phyloP scores from a whole-genome alignment of 352 stramenopile genomes.

The Poterioochromonas sp. region DNA sequence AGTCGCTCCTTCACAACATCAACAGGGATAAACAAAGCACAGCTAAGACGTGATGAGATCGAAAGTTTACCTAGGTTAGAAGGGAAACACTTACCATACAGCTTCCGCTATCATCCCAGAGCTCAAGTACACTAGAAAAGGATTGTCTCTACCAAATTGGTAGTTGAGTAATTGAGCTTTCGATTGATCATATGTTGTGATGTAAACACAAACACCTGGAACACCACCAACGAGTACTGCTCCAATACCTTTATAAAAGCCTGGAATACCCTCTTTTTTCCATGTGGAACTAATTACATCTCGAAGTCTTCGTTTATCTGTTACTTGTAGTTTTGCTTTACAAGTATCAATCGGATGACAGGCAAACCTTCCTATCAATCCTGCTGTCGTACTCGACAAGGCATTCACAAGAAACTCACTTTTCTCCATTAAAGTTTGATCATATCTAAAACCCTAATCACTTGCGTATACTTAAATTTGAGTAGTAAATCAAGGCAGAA shows the following conservation, averaged over 20 bases:
- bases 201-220: conserved; percentile 87
- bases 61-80: neutral
- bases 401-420: no score
- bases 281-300: conserved; percentile 27
- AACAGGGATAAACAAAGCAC: conserved; percentile 95
- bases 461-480: no score
- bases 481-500: no score
- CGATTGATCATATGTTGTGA: conserved; percentile 86
- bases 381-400: conserved; percentile 64
- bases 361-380: conserved; percentile 65
- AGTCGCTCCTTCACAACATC: conserved; percentile 97
- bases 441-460: no score
- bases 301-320: conserved; percentile 34
- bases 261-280: conserved; percentile 48
- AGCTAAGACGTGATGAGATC: conserved; percentile 49
- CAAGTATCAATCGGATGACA: conserved; percentile 82
- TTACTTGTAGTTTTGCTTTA: conserved; percentile 70
- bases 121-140: conserved; percentile 55
- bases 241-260: conserved; percentile 86
- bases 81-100: conserved; percentile 40
- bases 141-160: neutral
- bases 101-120: conserved; percentile 66
- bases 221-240: conserved; percentile 84
- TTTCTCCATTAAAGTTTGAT: no score
- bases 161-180: conserved; percentile 49